phyloP scores from a whole-genome alignment of 768 basidiomycete genomes.

The Epithele typhae region DNA sequence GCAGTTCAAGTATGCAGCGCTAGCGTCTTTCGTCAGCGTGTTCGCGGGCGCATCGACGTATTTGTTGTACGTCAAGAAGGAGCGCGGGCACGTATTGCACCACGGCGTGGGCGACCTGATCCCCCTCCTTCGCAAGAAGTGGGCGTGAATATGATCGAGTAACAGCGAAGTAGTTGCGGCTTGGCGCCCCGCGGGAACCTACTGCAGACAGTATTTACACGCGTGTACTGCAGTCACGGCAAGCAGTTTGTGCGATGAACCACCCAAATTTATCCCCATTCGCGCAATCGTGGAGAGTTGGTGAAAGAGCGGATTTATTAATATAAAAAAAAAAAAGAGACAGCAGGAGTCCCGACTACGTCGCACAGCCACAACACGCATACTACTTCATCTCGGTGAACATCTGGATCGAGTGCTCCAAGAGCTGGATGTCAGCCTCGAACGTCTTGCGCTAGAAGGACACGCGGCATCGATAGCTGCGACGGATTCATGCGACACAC shows the following conservation, averaged over 20 bases:
- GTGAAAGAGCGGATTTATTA: too few species aligned
- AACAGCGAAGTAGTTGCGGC: not conserved
- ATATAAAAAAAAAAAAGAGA: too few species aligned
- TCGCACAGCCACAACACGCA: not conserved
- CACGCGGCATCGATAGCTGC: not conserved
- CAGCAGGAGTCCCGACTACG: too few species aligned
- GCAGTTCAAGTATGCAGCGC: constrained; percentile 31
- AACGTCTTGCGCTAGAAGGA: constrained; percentile 59
- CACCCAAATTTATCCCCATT: too few species aligned
- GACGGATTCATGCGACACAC: constrained; percentile 7
- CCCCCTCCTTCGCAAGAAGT: constrained; percentile 7
- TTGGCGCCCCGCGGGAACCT: too few species aligned
- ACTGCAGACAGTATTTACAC: too few species aligned
- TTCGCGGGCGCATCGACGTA: constrained; percentile 27
- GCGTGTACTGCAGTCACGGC: too few species aligned
- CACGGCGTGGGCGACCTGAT: constrained; percentile 11
- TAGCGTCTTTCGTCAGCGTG: constrained; percentile 30
- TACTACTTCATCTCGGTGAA: constrained; percentile 61
- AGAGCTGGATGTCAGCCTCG: constrained; percentile 73
- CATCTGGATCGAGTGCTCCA: constrained; percentile 70
- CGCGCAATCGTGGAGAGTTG: too few species aligned
- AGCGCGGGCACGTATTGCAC: constrained; percentile 31
- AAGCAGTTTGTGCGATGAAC: too few species aligned
- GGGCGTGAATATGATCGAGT: too few species aligned
- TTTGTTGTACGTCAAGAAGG: constrained; percentile 27